Conservation (phyloP, 2,329 filamentous ascomycete species). For the Cordyceps javanica region DNA sequence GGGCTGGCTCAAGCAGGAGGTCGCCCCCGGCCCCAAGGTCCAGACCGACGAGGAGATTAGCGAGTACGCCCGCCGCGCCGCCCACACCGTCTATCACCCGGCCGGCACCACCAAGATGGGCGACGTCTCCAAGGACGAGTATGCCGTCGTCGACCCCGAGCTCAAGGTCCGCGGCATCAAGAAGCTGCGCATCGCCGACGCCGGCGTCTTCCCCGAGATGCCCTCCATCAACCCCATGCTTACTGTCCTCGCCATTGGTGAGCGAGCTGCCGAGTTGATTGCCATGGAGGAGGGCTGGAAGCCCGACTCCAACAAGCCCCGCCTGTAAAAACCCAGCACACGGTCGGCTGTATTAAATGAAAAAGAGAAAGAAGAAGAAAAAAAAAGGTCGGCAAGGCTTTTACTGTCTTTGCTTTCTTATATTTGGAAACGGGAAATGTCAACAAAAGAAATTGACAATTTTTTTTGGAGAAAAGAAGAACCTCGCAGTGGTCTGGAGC, state of each 20-base stretch:
- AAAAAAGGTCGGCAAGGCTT: background rate
- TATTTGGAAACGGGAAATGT: background rate
- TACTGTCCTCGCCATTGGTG: constrained; percentile 77
- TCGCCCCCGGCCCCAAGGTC: constrained; percentile 67
- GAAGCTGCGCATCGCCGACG: constrained; percentile 74
- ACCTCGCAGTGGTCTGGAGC: background rate
- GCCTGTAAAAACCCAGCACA: constrained; percentile 3
- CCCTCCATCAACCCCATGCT: constrained; percentile 85
- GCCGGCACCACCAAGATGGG: constrained; percentile 91
- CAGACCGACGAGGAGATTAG: constrained; percentile 74
- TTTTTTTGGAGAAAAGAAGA: background rate
- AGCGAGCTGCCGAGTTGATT: constrained; percentile 79
- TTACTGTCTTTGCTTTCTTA: background rate
- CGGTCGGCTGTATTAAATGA: too few species aligned
- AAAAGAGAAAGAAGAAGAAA: too few species aligned
- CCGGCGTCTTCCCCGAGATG: constrained; percentile 84
- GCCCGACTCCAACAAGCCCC: constrained; percentile 17
- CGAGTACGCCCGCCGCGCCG: constrained; percentile 73
- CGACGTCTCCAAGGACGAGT: constrained; percentile 57
- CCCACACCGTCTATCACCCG: constrained; percentile 87
- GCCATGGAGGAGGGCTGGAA: constrained; percentile 55
- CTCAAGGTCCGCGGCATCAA: constrained; percentile 67
- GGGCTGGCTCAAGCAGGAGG: constrained; percentile 76
- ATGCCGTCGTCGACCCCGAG: constrained; percentile 74
- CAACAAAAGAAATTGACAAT: too few species aligned